phyloP scores from a whole-genome alignment of 164 flowering plant species.

The Chimonanthus salicifolius region DNA sequence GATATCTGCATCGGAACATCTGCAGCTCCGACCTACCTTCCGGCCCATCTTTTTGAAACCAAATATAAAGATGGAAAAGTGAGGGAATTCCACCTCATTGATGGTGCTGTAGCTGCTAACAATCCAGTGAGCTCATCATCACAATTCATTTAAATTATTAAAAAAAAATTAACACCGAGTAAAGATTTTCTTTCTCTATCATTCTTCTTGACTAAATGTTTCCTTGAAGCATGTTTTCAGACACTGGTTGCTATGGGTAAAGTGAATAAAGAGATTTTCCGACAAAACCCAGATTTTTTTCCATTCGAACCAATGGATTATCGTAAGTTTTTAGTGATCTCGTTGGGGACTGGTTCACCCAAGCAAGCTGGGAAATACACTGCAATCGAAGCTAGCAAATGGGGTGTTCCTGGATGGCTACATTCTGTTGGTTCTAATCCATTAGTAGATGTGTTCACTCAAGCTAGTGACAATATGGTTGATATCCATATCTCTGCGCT shows the following conservation, averaged over 20 bases:
- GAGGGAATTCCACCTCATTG: conserved; percentile 28
- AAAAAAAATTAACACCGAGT: too few relatives aligned
- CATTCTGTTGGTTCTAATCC: conserved; percentile 18
- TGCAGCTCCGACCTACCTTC: conserved; percentile 35
- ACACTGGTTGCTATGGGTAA: conserved; percentile 25
- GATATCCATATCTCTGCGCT: conserved; percentile 21
- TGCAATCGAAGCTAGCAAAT: conserved; percentile 24
- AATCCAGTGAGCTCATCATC: conserved; percentile 20
- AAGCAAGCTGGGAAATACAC: conserved; percentile 14
- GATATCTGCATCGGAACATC: conserved; percentile 37
- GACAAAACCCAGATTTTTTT: conserved; percentile 19
- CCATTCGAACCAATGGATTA: conserved; percentile 21
- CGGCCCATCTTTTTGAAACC: conserved; percentile 27
- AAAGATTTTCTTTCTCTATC: too few relatives aligned
- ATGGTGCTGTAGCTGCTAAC: conserved; percentile 32
- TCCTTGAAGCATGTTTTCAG: conserved; percentile 9
- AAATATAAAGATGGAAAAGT: conserved; percentile 11
- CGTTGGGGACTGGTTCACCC: conserved; percentile 31
- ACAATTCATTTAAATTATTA: background rate
- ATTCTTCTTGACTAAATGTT: too few relatives aligned
- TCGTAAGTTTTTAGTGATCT: conserved; percentile 22
- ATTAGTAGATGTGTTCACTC: conserved; percentile 24
- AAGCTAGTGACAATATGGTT: conserved; percentile 29
- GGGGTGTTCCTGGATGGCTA: conserved; percentile 34
- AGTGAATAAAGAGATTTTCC: conserved; percentile 19